These are phyloP conservation scores for Claviceps digitariae DNA, from an alignment of 2,329 filamentous ascomycete genomes.

Conservation along the genomic window DNA sequence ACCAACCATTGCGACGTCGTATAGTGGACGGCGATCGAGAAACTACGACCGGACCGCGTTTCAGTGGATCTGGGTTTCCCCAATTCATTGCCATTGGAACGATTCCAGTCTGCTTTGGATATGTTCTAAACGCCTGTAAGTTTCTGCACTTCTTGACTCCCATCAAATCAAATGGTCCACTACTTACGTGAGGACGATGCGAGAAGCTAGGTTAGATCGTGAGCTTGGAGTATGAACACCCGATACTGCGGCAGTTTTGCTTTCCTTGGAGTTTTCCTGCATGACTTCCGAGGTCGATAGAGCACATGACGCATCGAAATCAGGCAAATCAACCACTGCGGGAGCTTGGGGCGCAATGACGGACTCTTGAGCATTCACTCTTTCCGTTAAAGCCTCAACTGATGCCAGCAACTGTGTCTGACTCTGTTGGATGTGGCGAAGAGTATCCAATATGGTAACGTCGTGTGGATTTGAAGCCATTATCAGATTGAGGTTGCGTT, in stretches of 20 bases:
- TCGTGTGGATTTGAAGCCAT: constrained; percentile 5
- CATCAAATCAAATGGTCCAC: not conserved
- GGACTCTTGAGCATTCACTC: constrained; percentile 9
- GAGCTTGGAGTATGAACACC: constrained; percentile 15
- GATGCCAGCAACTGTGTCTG: constrained; percentile 28
- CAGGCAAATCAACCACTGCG: not conserved
- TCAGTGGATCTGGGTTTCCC: constrained; percentile 62
- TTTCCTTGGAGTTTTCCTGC: not conserved
- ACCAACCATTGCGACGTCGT: constrained; percentile 63
- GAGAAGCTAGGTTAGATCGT: constrained; percentile 35
- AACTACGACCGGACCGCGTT: constrained; percentile 79
- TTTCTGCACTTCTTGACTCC: not conserved
- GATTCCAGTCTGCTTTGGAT: constrained; percentile 88
- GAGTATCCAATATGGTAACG: constrained; percentile 13
- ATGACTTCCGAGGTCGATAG: not conserved
- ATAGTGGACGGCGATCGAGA: constrained; percentile 65
- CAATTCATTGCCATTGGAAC: constrained; percentile 81
- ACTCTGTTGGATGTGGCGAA: constrained; percentile 28
- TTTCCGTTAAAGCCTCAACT: constrained; percentile 25
- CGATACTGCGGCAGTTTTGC: not conserved
- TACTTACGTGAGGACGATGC: constrained; percentile 41
- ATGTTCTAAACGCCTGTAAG: constrained; percentile 41
- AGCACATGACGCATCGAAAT: not conserved
- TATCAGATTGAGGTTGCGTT: not conserved
- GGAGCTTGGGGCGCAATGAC: constrained; percentile 4